Conservation (phyloP, 1,284 basidiomycete genomes). For the Mycena sp. region DNA sequence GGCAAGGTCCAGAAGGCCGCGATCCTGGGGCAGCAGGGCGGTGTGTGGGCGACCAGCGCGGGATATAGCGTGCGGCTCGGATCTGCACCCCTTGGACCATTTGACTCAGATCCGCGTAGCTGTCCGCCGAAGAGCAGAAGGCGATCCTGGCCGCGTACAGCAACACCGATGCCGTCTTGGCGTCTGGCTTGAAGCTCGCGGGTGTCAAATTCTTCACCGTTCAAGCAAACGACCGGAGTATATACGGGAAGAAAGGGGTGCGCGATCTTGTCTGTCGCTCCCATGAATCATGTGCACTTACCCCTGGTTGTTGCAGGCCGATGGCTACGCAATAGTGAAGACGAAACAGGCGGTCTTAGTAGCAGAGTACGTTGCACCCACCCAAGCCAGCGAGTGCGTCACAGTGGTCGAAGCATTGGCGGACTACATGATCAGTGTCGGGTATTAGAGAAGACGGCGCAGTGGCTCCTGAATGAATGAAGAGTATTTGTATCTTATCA, state of each 20-base stretch:
- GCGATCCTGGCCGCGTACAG: conserved; percentile 67
- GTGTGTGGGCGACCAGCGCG: conserved; percentile 85
- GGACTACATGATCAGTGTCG: conserved; percentile 80
- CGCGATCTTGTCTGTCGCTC: conserved; percentile 28
- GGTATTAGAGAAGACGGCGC: conserved; percentile 54
- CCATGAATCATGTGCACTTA: conserved; percentile 15
- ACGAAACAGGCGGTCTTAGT: conserved; percentile 92
- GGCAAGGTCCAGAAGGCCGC: conserved; percentile 84
- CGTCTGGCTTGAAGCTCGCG: conserved; percentile 73
- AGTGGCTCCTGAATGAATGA: conserved; percentile 11
- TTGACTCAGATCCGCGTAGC: conserved; percentile 53
- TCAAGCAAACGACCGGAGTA: conserved; percentile 63
- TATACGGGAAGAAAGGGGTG: conserved; percentile 88
- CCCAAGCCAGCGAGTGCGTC: conserved; percentile 79
- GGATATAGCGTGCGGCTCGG: conserved; percentile 75
- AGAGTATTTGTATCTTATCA: conserved; percentile 28
- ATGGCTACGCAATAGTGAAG: conserved; percentile 87
- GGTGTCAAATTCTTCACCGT: conserved; percentile 88
- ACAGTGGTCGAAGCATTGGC: conserved; percentile 79
- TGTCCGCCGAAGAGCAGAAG: conserved; percentile 81
- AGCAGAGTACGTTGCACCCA: conserved; percentile 77
- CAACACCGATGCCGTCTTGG: conserved; percentile 55
- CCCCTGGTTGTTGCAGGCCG: conserved; percentile 59
- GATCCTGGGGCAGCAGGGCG: conserved; percentile 87
- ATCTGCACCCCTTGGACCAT: conserved; percentile 15